A percentile compares a stretch with the other conserved stretches of the same genome.
phyloP scores from a whole-genome alignment of 202 grass and related monocot genomes.

The Hordeum pubiflorum region DNA sequence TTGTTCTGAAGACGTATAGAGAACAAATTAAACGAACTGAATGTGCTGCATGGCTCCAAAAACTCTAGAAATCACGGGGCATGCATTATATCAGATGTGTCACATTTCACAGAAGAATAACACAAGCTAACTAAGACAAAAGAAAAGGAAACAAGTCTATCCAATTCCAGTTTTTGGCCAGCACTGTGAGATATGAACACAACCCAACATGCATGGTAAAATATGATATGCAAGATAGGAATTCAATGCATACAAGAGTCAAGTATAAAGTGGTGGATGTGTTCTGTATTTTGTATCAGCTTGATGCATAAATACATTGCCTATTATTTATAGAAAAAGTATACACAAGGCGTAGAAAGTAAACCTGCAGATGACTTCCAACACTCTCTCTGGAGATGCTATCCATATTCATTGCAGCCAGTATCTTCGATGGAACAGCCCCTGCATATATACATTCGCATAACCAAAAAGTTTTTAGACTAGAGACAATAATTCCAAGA shows the following conservation, averaged over 20 bases:
- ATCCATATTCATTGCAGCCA: slow-evolving; percentile 50
- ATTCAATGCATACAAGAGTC: not conserved
- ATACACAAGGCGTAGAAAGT: not conserved
- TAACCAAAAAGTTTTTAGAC: not conserved
- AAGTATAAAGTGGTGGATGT: not conserved
- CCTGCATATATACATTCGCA: slow-evolving; percentile 25
- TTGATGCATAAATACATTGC: not conserved
- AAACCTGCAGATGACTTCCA: slow-evolving; percentile 69
- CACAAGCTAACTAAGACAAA: not conserved
- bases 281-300: not conserved
- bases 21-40: not conserved
- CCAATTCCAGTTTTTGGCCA: not conserved
- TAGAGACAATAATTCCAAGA: not conserved
- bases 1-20: too few species aligned
- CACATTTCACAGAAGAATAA: not conserved
- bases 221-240: not conserved
- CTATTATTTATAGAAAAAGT: not conserved
- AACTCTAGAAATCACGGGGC: not conserved
- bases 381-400: slow-evolving; percentile 48
- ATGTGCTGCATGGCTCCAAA: not conserved
- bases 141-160: not conserved
- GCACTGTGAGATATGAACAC: not conserved
- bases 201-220: not conserved
- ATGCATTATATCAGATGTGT: not conserved
- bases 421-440: slow-evolving; percentile 58